Base-by-base conservation (phyloP, 768 basidiomycete species). In the Amanita rubescens region DNA sequence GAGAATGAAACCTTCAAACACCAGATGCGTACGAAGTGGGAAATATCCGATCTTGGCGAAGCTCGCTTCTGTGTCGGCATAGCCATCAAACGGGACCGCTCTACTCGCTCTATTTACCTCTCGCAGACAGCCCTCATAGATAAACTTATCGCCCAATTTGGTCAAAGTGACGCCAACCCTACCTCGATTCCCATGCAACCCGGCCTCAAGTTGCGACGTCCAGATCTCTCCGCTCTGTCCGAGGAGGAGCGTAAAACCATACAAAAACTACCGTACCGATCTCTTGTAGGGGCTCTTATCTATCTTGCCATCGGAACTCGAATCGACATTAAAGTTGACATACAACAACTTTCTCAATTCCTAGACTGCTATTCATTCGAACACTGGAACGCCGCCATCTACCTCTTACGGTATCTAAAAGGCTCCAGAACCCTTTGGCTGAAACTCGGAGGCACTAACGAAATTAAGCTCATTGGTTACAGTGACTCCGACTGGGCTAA, bases 61-160 rank as follows among this genome's bases (percentile, higher is more conserved):
- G 54, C 64, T 1, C 55, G 60, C 2, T 69, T 62, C 39, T 55
- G 60, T 32, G 50, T 79, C 1, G 73, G 75, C 0, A 72, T 78
- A 17, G 63, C 59, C 6, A 65, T 75, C 27, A 42, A 59, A 15
- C 61, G 65, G 0, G 64, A 74, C 22, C 57, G 57, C 6, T 10
- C 43, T 1, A 37, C 43, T 4, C 20, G 19, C 7, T 20, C 41
- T 5, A 42, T 42, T 7, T 5, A 5, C 8, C 12, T 42, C 7
- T 42, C 41, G 2, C 41, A 42, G 10, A 42, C 41, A 19, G 41
- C 41, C 2, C 41, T 42, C 19, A 42, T 42, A 1, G 41, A 42
- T 17, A 42, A 42, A 17, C 4, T 7, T 12, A 42, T 12, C 11
- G 11, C 4, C 4, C 35, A 37, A 11, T 37, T 37, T 12, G 35